Evolutionary conservation across 169 alveolate species (phyloP).

Genomic region (Eimeria praecox): DNA sequence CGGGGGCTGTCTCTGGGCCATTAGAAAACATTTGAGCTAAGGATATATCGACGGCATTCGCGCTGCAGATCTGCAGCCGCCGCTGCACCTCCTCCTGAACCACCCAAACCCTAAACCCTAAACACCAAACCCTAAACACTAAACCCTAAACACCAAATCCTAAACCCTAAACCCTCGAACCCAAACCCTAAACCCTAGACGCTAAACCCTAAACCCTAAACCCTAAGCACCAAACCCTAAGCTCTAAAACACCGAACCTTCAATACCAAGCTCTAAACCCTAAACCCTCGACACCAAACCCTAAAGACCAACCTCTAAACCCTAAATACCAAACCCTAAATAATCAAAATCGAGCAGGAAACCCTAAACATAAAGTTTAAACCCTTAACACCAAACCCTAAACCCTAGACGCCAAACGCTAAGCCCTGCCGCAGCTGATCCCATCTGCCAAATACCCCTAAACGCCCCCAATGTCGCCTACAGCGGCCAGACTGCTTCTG

Average conservation of each 20-base stretch:
- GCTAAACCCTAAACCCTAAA: no score
- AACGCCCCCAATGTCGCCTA: background rate
- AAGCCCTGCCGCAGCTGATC: background rate
- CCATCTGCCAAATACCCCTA: background rate
- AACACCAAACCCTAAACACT: background rate
- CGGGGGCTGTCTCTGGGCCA: background rate
- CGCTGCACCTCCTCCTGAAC: slow-evolving; percentile 51
- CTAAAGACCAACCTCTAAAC: background rate
- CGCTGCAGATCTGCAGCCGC: slow-evolving; percentile 48
- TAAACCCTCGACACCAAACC: background rate
- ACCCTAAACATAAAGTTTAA: no score
- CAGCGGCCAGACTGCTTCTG: background rate
- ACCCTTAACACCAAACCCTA: no score
- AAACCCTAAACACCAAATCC: no score
- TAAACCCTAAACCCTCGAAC: background rate
- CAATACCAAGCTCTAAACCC: background rate
- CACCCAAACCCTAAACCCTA: background rate
- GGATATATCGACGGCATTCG: slow-evolving; percentile 7
- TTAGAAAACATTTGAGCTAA: background rate
- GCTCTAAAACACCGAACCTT: background rate
- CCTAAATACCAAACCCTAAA: no score
- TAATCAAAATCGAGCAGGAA: no score
- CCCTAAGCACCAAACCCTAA: background rate
- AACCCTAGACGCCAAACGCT: background rate
- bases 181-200: no score